These are phyloP conservation scores for Colletotrichum salicis DNA, from an alignment of 2,329 filamentous ascomycete genomes.

Conservation along the genomic window DNA sequence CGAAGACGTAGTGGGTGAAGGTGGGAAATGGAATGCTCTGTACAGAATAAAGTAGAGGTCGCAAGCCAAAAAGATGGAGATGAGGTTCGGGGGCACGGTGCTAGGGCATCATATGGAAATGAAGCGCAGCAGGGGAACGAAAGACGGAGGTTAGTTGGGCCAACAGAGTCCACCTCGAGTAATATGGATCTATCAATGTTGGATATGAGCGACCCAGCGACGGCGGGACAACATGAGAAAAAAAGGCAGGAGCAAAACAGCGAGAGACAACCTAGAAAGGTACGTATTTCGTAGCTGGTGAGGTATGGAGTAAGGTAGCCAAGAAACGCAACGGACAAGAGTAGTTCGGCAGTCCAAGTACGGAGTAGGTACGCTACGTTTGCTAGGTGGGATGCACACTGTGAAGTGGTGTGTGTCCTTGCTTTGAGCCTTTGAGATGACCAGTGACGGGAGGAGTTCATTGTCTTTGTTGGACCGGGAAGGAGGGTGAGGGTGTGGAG, in stretches of 20 bases:
- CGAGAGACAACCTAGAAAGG: slow-evolving; percentile 6
- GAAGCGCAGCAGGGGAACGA: slow-evolving; percentile 31
- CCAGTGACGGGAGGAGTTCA: not conserved
- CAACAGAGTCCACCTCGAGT: slow-evolving; percentile 27
- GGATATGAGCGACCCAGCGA: slow-evolving; percentile 34
- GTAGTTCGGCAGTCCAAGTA: not conserved
- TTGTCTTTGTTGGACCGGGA: slow-evolving; percentile 4
- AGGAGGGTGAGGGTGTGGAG: not conserved
- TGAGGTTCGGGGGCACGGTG: slow-evolving; percentile 26
- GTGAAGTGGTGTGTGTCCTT: not conserved
- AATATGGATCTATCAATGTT: slow-evolving; percentile 34
- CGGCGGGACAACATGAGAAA: slow-evolving; percentile 34
- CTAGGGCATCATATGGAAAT: slow-evolving; percentile 35
- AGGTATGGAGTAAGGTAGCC: not conserved
- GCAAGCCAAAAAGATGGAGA: slow-evolving; percentile 27
- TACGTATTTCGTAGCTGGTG: not conserved
- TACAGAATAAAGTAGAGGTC: slow-evolving; percentile 5
- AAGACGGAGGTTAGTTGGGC: slow-evolving; percentile 25
- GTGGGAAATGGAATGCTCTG: not conserved
- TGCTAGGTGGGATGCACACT: not conserved
- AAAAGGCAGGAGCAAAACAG: slow-evolving; percentile 30
- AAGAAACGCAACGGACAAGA: not conserved
- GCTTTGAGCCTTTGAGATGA: not conserved
- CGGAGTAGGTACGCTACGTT: not conserved
- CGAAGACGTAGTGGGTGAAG: slow-evolving; percentile 9